Evolutionary conservation across 345 rosid species (phyloP).

Genomic region (Pugionium dolabratum): DNA sequence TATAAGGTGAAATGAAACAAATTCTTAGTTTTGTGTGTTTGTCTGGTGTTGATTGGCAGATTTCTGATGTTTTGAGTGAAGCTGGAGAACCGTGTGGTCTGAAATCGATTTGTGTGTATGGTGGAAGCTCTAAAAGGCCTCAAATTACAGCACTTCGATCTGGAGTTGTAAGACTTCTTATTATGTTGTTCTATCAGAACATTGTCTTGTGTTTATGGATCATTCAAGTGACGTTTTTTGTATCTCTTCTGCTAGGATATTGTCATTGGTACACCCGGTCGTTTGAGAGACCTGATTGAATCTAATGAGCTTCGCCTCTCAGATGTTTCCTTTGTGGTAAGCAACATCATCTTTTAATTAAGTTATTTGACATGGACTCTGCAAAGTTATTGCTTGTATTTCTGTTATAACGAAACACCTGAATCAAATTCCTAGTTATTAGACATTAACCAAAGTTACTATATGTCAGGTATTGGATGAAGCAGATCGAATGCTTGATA

Average conservation of each 20-base stretch:
- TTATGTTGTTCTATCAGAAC: neutral
- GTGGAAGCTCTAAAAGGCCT: slow-evolving; percentile 89
- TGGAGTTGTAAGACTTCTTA: slow-evolving; percentile 64
- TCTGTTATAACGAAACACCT: neutral
- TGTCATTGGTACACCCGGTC: slow-evolving; percentile 97
- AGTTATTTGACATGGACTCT: slow-evolving; percentile 1
- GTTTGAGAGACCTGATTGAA: slow-evolving; percentile 87
- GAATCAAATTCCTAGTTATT: neutral
- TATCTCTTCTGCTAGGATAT: slow-evolving; percentile 55
- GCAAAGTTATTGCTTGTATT: neutral
- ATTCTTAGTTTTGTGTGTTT: slow-evolving; percentile 13
- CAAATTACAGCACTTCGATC: slow-evolving; percentile 68
- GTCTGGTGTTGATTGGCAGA: slow-evolving; percentile 48
- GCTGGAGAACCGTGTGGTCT: slow-evolving; percentile 81
- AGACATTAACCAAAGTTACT: slow-evolving; percentile 16
- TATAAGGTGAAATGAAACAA: neutral
- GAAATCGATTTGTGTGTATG: slow-evolving; percentile 77
- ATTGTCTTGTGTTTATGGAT: neutral
- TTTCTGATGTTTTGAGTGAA: slow-evolving; percentile 68
- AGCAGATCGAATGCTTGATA: slow-evolving; percentile 99
- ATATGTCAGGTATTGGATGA: slow-evolving; percentile 82
- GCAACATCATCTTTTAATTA: slow-evolving; percentile 28
- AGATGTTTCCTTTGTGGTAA: slow-evolving; percentile 91
- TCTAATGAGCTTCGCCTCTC: slow-evolving; percentile 64
- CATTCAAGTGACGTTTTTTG: neutral